Evolutionary conservation across 495 filamentous ascomycete genomes (phyloP).

Genomic region (Trichoderma orchidacearum): DNA sequence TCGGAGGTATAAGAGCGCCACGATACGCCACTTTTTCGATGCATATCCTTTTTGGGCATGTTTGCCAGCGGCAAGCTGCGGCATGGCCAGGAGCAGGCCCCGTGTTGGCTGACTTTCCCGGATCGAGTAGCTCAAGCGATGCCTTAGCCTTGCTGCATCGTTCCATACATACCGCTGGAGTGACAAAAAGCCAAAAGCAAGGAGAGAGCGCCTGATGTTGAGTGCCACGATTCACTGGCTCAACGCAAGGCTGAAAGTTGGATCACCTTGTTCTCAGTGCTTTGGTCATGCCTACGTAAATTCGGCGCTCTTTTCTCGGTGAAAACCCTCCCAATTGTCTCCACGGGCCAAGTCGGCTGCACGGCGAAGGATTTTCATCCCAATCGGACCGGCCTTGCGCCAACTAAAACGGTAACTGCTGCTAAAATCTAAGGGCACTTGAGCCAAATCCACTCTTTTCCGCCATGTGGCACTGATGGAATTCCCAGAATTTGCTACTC

Average conservation of each 20-base stretch:
- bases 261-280: not conserved
- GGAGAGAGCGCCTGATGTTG: not conserved
- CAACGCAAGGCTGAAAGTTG: not conserved
- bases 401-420: not conserved
- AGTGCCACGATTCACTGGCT: not conserved
- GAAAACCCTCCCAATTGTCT: not conserved
- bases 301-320: not conserved
- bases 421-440: not conserved
- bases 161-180: not conserved
- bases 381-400: not conserved
- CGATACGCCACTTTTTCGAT: not conserved
- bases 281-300: not conserved
- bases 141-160: not conserved
- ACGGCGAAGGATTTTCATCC: not conserved
- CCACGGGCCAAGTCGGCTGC: not conserved
- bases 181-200: not conserved
- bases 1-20: not conserved
- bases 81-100: not conserved
- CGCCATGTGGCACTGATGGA: not conserved
- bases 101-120: not conserved
- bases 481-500: not conserved
- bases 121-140: not conserved
- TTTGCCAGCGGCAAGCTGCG: not conserved
- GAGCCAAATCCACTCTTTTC: not conserved
- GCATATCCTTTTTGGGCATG: not conserved